These are phyloP conservation scores for Penicillium paxilli DNA, from an alignment of 495 filamentous ascomycete species.

Conservation along the genomic window DNA sequence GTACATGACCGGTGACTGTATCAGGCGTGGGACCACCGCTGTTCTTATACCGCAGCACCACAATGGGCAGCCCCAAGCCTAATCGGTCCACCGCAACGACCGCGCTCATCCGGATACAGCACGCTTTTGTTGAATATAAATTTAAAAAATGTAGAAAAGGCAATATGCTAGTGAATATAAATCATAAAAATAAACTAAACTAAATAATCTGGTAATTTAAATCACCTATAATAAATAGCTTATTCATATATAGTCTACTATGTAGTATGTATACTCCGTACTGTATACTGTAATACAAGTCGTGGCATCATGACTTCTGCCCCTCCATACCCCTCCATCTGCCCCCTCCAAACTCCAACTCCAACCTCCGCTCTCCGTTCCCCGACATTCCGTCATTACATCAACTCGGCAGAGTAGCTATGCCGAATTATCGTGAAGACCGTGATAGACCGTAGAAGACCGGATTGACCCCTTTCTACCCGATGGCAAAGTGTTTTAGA, in stretches of 20 bases:
- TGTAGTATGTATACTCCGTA: not conserved
- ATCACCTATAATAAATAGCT: not conserved
- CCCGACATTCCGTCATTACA: not conserved
- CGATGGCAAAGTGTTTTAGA: conserved; percentile 35
- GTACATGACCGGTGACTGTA: conserved; percentile 34
- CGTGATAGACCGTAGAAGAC: not conserved
- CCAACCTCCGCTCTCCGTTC: not conserved
- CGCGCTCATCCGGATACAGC: not conserved
- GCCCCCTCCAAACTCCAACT: not conserved
- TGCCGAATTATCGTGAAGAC: conserved; percentile 3
- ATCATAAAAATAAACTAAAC: no score
- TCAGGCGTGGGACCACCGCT: conserved; percentile 17
- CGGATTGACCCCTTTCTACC: not conserved
- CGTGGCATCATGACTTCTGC: not conserved
- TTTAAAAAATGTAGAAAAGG: no score
- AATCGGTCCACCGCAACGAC: conserved; percentile 24
- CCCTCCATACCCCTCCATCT: not conserved
- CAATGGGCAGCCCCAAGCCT: conserved; percentile 4
- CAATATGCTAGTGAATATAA: no score
- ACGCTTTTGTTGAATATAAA: no score
- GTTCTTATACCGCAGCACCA: conserved; percentile 11
- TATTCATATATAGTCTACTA: not conserved
- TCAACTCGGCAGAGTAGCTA: conserved; percentile 7
- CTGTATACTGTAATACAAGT: not conserved
- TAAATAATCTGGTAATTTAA: not conserved